Evolutionary conservation across 345 rosid species (phyloP), one percentile per base, ranked within the genome.

Genomic region (Excoecaria agallocha): DNA sequence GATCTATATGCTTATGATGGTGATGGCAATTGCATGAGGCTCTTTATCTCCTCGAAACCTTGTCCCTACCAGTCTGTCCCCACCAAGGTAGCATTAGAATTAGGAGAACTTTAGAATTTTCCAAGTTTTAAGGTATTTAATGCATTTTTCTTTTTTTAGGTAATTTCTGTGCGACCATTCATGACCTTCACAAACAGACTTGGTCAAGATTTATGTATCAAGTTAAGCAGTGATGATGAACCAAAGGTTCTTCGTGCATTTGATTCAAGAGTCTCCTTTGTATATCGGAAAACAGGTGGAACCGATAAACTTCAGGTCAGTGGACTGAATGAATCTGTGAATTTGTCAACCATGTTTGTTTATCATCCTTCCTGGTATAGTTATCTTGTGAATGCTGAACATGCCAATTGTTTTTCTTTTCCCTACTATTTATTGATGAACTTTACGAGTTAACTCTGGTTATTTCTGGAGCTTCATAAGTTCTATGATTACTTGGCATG

Each of bases 181-280:
- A 88, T 93, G 87, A 95, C 97, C 65, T 93, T 93, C 79, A 93
- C 99, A 52, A 95, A 95, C 70, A 93, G 97, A 80, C 83, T 91
- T 38, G 99, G 99, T 76, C 90, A 84, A 83, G 88, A 93, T 76
- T 78, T 95, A 45, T 86, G 71, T 78, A 76, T 95, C 70, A 90
- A 87, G 82, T 77, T 90, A 76, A 90, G 85, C 86, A 81, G 82
- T 83, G 85, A 80, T 68, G 99, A 95, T 84, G 94, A 90, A 70
- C 82, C 91, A 76, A 93, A 93, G 78, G 82, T 91, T 79, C 97
- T 95, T 66, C 86, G 46, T 71, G 80, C 88, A 74, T 89, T 81
- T 82, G 99, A 93, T 93, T 87, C 93, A 46, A 87, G 97, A 83
- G 70, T 89, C 68, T 86, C 96, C 78, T 89, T 93, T 85, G 76